These are phyloP conservation scores for Podaxis rugospora DNA, from an alignment of 768 basidiomycete genomes.

Conservation along the genomic window DNA sequence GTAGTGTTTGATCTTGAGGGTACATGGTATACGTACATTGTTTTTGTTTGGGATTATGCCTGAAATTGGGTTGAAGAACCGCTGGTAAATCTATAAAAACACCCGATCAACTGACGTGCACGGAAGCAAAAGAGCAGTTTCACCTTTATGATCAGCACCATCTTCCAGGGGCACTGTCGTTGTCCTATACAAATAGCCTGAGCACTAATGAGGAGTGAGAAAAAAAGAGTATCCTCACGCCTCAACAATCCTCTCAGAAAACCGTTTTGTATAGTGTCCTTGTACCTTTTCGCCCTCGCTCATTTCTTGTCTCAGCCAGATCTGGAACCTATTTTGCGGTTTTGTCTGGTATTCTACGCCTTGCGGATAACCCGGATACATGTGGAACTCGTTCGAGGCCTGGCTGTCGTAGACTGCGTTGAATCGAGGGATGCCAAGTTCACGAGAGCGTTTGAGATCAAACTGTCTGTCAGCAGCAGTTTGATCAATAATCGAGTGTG, in stretches of 20 bases:
- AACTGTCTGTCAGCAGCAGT: constrained; percentile 17
- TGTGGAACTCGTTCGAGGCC: constrained; percentile 9
- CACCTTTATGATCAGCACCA: constrained; percentile 49
- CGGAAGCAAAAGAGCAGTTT: constrained; percentile 13
- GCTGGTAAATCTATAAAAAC: constrained; percentile 36
- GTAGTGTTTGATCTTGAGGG: too few species aligned
- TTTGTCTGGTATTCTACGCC: constrained; percentile 35
- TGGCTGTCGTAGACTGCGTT: constrained; percentile 27
- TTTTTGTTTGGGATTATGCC: not conserved
- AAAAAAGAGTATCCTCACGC: constrained; percentile 30
- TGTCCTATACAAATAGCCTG: constrained; percentile 30
- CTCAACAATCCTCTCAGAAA: constrained; percentile 40
- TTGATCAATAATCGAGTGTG: constrained; percentile 35
- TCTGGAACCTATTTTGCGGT: constrained; percentile 46
- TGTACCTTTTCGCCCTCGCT: constrained; percentile 30
- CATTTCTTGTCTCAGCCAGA: constrained; percentile 26
- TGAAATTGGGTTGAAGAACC: constrained; percentile 29
- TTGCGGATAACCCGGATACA: constrained; percentile 42
- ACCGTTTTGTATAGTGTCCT: constrained; percentile 55
- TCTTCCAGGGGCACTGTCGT: constrained; percentile 49
- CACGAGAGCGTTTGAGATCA: constrained; percentile 25
- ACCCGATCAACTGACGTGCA: not conserved
- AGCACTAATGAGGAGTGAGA: not conserved
- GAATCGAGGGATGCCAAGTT: constrained; percentile 41
- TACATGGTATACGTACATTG: not conserved